phyloP scores from a whole-genome alignment of 768 basidiomycete genomes.

The Neoboletus magnificus region DNA sequence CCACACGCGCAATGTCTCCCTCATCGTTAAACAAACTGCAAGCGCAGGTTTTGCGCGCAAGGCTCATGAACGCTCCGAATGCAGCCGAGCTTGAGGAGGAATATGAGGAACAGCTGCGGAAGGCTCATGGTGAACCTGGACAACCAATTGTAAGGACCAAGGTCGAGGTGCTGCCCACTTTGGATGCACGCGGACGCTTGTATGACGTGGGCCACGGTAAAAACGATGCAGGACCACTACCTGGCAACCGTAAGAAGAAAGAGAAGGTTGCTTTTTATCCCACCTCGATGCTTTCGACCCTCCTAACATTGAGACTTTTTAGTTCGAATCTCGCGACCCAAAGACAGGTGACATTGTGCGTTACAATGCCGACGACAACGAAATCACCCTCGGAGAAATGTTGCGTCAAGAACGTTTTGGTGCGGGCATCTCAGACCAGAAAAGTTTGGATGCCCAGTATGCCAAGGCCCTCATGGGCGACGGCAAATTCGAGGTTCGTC shows the following conservation, averaged over 20 bases:
- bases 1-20: slow-evolving; percentile 55
- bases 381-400: slow-evolving; percentile 82
- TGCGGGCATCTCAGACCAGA: slow-evolving; percentile 87
- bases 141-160: slow-evolving; percentile 46
- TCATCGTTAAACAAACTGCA: slow-evolving; percentile 89
- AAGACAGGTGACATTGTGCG: slow-evolving; percentile 89
- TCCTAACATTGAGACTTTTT: neutral
- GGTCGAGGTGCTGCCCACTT: slow-evolving; percentile 83
- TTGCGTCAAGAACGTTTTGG: slow-evolving; percentile 89
- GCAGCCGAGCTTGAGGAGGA: slow-evolving; percentile 77
- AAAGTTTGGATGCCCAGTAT: slow-evolving; percentile 86
- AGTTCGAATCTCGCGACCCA: slow-evolving; percentile 87
- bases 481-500: slow-evolving; percentile 74
- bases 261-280: slow-evolving; percentile 47
- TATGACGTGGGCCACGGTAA: slow-evolving; percentile 90
- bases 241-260: slow-evolving; percentile 80
- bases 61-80: slow-evolving; percentile 76
- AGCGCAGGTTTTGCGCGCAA: slow-evolving; percentile 89
- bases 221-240: slow-evolving; percentile 46
- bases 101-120: slow-evolving; percentile 71
- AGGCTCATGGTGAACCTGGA: slow-evolving; percentile 43
- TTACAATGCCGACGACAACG: slow-evolving; percentile 89
- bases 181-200: slow-evolving; percentile 78
- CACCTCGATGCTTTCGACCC: neutral
- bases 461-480: slow-evolving; percentile 87